Evolutionary conservation across 1,284 basidiomycete genomes (phyloP).

Genomic region (Fistulinella cinereoalba): DNA sequence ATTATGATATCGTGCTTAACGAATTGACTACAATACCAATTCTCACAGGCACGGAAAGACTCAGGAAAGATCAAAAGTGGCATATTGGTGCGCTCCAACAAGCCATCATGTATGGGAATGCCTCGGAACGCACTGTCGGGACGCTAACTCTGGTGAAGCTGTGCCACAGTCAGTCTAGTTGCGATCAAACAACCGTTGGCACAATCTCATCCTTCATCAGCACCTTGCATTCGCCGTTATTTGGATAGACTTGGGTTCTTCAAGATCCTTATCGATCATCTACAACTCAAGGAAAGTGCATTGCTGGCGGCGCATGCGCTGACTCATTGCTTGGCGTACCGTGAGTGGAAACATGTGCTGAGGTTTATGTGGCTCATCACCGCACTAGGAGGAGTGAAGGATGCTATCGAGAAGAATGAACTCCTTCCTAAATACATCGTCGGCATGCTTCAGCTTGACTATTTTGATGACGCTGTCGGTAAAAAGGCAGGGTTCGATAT

Average conservation of each 20-base stretch:
- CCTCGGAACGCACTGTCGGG: constrained; percentile 13
- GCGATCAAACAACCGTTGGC: neutral
- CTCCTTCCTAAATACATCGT: constrained; percentile 18
- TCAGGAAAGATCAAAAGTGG: constrained; percentile 1
- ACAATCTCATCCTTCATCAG: constrained; percentile 6
- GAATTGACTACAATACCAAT: neutral
- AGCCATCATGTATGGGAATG: constrained; percentile 1
- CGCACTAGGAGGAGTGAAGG: constrained; percentile 21
- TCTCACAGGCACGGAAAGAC: constrained; percentile 5
- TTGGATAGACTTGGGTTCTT: neutral
- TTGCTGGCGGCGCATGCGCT: constrained; percentile 13
- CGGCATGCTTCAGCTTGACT: constrained; percentile 21
- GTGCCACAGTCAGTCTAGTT: constrained; percentile 8
- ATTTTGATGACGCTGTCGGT: constrained; percentile 30
- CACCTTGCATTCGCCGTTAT: constrained; percentile 3
- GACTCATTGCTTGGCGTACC: constrained; percentile 12
- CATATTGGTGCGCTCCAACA: constrained; percentile 11
- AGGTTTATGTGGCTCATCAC: no score
- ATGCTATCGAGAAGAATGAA: constrained; percentile 3
- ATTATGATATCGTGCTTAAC: no score
- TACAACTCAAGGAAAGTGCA: constrained; percentile 6
- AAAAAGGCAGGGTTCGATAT: constrained; percentile 28
- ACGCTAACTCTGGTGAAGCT: constrained; percentile 21
- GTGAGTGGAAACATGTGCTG: constrained; percentile 5
- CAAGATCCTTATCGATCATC: constrained; percentile 6